Evolutionary conservation across 805 yeast genomes (phyloP), one percentile per base, ranked within the genome.

Genomic region (Spathaspora boniae): DNA sequence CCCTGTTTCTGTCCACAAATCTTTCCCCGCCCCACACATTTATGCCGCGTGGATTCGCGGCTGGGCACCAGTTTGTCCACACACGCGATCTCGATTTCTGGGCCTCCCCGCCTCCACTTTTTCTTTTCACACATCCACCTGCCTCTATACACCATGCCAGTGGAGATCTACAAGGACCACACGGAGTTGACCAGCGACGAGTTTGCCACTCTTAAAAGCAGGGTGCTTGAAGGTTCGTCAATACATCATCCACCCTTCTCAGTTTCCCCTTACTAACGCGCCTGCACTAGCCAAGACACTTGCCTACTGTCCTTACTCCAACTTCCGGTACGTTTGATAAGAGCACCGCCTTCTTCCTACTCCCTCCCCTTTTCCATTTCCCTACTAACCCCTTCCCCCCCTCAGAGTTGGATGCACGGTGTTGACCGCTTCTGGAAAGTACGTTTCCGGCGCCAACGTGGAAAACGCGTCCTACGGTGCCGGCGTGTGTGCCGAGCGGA

Each of bases 381-480:
- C 8, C 17, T 15, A 27, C 14, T 14, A 8, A 34, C 15, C 14
- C 14, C 7, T 22, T 35, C 38, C 51, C 50, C 12, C 26, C 2
- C 36, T 4, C 23, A 68, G 86, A 33, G 98, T 91, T 2, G 98
- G 98, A 0, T 86, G 95, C 36, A 75, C 81, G 3, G 48, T 91
- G 2, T 51, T 86, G 16, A 68, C 86, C 1, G 56, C 52, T 0
- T 53, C 63, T 6, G 83, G 76, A 2, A 61, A 62, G 14, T 65
- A 53, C 28, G 60, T 82, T 16, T 51, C 60, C 9, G 98, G 98
- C 4, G 95, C 95, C 26, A 91, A 91, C 47, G 79, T 93, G 18
- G 98, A 91, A 55, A 93, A 91, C 55, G 98, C 97, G 3, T 78
- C 93, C 32, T 89, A 85, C 52, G 94, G 86, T 9, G 68, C 62